Base-by-base conservation (phyloP, 352 stramenopile species). In the Globisporangium viniferum region DNA sequence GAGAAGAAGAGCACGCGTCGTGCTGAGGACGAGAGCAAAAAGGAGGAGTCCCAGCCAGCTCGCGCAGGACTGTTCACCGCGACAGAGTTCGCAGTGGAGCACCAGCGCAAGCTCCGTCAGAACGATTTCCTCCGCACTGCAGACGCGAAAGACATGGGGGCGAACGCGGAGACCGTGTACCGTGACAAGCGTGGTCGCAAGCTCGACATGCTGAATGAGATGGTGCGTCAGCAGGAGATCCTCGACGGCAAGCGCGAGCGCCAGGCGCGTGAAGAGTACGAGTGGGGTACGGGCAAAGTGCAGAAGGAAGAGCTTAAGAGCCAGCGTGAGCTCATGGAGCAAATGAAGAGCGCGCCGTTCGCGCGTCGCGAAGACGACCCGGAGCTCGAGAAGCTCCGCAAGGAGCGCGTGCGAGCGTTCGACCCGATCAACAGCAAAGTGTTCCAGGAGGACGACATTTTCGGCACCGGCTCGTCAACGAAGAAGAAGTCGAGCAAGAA, bases 181-280 rank as follows among this genome's bases (percentile, higher is more conserved):
- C 85, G 87, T 62, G 87, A 95, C 64, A 91, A 91, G 67, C 85
- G 86, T 31, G 87, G 87, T 29, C 84, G 85, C 48, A 95, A 95
- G 72, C 65, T 95, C 51, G 86, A 95, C 62, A 95, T 95, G 83
- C 73, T 95, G 3, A 95, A 89, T 64, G 87, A 95, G 59, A 83
- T 95, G 72, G 80, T 90, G 69, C 82, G 81, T 27, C 87, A 95
- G 66, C 85, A 92, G 55, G 87, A 95, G 72, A 73, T 93, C 54
- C 56, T 90, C 33, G 87, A 92, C 18, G 86, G 84, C 55, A 92
- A 95, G 64, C 77, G 79, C 24, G 83, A 91, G 68, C 84, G 81
- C n/a, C 74, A 93, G 56, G 85, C 81, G n/a, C 74, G 74, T 15
- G 87, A 95, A 69, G 80, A 92, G 68, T 95, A 92, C 59, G 87